phyloP scores from a whole-genome alignment of 805 yeast species.

The Vanderwaltozyma tropicalis region DNA sequence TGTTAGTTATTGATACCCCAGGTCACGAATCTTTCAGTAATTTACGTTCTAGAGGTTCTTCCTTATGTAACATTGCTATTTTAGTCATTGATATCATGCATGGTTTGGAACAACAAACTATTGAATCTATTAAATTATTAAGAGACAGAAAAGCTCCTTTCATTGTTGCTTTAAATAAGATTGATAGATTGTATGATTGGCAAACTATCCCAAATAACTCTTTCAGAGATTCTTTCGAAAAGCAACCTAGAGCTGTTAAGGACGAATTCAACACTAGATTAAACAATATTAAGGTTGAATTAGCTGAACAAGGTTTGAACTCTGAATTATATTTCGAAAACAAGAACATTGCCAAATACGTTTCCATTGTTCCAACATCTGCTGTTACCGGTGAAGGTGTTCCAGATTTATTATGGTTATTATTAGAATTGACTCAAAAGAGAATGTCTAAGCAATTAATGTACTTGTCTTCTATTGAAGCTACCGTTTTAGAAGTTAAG shows the following conservation, averaged over 20 bases:
- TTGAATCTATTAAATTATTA: slow-evolving; percentile 83
- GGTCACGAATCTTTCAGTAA: slow-evolving; percentile 99
- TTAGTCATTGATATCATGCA: slow-evolving; percentile 98
- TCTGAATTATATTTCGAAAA: slow-evolving; percentile 94
- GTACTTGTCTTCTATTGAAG: slow-evolving; percentile 84
- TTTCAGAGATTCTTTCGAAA: slow-evolving; percentile 84
- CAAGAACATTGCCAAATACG: slow-evolving; percentile 85
- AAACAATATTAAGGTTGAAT: slow-evolving; percentile 74
- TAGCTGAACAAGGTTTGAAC: slow-evolving; percentile 97
- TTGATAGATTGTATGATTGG: slow-evolving; percentile 97
- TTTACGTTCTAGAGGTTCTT: slow-evolving; percentile 96
- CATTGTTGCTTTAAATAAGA: slow-evolving; percentile 92
- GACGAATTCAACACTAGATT: slow-evolving; percentile 85
- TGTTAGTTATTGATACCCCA: slow-evolving; percentile 94
- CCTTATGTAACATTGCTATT: slow-evolving; percentile 97
- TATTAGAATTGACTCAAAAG: slow-evolving; percentile 91
- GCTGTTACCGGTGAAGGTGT: slow-evolving; percentile 99
- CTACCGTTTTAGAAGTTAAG: slow-evolving; percentile 94
- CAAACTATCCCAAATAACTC: slow-evolving; percentile 81
- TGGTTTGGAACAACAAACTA: slow-evolving; percentile 95
- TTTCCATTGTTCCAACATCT: slow-evolving; percentile 95
- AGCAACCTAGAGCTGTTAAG: slow-evolving; percentile 76
- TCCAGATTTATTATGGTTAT: slow-evolving; percentile 93
- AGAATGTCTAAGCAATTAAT: slow-evolving; percentile 98
- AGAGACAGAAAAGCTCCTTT: slow-evolving; percentile 98